Percentiles rank a stretch among this genome's conserved stretches.
Evolutionary conservation across 768 basidiomycete genomes (phyloP).

Genomic region (Rubroboletus pulcherrimus): DNA sequence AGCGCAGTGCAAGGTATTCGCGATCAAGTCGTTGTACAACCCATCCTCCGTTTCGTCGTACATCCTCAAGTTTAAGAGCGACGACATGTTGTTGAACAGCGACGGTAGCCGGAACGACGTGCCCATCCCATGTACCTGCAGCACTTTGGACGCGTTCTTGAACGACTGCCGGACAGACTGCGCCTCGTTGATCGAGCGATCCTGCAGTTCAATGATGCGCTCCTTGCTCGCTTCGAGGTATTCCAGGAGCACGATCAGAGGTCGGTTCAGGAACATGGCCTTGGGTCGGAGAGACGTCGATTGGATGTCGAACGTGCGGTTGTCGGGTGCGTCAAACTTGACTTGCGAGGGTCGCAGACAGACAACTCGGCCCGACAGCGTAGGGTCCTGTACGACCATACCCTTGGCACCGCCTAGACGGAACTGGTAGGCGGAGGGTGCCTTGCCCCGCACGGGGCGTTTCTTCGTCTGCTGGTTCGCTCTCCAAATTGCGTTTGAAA

Average conservation of each 20-base stretch:
- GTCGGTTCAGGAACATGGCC: slow-evolving; percentile 43
- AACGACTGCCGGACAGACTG: slow-evolving; percentile 34
- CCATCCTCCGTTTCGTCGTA: slow-evolving; percentile 4
- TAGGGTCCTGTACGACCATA: slow-evolving; percentile 43
- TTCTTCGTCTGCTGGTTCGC: slow-evolving; percentile 31
- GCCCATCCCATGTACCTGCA: slow-evolving; percentile 45
- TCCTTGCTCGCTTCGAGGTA: slow-evolving; percentile 35
- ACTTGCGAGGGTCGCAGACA: slow-evolving; percentile 42
- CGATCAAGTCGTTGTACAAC: slow-evolving; percentile 36
- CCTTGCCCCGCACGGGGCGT: slow-evolving; percentile 9
- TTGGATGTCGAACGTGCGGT: slow-evolving; percentile 45
- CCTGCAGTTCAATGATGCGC: slow-evolving; percentile 38
- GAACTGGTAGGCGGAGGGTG: slow-evolving; percentile 43
- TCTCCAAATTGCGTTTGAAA: slow-evolving; percentile 36
- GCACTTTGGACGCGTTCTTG: slow-evolving; percentile 34
- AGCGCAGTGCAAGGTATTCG: slow-evolving; percentile 35
- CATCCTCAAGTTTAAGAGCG: slow-evolving; percentile 31
- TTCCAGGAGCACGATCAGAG: slow-evolving; percentile 48
- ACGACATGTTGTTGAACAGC: slow-evolving; percentile 35
- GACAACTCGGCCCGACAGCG: slow-evolving; percentile 33
- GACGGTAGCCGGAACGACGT: slow-evolving; percentile 43
- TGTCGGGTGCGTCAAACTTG: slow-evolving; percentile 42
- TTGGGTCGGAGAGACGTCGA: slow-evolving; percentile 43
- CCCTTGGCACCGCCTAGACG: slow-evolving; percentile 48
- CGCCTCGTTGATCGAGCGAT: slow-evolving; percentile 35